Evolutionary conservation across 306 rosid species (phyloP).

Genomic region (Cyamopsis tetragonoloba): DNA sequence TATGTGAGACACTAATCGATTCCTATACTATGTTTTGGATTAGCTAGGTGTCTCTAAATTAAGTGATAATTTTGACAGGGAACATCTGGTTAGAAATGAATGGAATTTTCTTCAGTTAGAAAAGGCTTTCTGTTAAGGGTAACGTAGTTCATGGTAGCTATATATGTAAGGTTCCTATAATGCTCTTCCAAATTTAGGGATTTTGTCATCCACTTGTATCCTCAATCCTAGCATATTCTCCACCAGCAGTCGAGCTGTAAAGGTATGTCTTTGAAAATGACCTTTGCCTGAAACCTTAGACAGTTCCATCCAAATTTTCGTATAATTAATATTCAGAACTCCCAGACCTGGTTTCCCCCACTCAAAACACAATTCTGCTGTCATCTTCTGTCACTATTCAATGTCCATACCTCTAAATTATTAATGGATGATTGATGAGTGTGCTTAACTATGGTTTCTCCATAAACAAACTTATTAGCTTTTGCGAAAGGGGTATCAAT

Average conservation of each 20-base stretch:
- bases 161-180: slow-evolving; percentile 9
- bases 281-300: slow-evolving; percentile 28
- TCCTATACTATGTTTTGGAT: background rate
- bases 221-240: slow-evolving; percentile 7
- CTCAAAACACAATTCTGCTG: slow-evolving; percentile 11
- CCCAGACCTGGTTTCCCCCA: slow-evolving; percentile 23
- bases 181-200: slow-evolving; percentile 6
- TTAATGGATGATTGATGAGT: too few species aligned
- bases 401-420: background rate
- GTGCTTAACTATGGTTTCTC: too few species aligned
- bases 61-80: background rate
- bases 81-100: background rate
- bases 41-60: background rate
- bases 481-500: too few species aligned
- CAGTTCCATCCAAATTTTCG: slow-evolving; percentile 23
- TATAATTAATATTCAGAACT: slow-evolving; percentile 23
- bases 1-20: background rate
- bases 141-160: slow-evolving; percentile 5
- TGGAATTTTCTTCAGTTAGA: background rate
- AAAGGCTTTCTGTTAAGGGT: slow-evolving; percentile 13
- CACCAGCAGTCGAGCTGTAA: slow-evolving; percentile 35
- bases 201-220: slow-evolving; percentile 25
- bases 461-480: too few species aligned
- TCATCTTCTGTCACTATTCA: slow-evolving; percentile 8
- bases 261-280: slow-evolving; percentile 33